Base-by-base conservation (phyloP, 163 green algal species). In the Chlamydomonas reinhardtii region DNA sequence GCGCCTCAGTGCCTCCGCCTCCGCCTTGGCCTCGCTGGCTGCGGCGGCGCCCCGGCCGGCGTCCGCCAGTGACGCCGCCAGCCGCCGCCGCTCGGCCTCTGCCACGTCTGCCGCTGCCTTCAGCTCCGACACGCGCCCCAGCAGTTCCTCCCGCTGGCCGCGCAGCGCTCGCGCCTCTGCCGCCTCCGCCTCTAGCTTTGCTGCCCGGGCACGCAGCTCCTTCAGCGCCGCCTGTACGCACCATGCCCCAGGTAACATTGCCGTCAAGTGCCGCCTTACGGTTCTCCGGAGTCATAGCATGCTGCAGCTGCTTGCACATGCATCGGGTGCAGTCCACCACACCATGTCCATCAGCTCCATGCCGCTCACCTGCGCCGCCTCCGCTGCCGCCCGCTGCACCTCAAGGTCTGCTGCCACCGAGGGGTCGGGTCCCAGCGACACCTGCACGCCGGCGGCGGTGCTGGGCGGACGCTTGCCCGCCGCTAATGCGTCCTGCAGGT, bases 161-260 rank as follows among this genome's bases (percentile, higher is more conserved):
- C 52, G 71, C 20, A 24, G n/a, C 16, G 77, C 65, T 9, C 48
- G 48, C 48, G 48, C 48, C 65, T 54, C 77, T 32, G 77, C 77
- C 43, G 65, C 77, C 65, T 68, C 77, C 8, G 77, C 32, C 34
- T 76, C 66, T 5, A 84, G 65, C 48, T 69, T 56, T 56, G 48
- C 19, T 17, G 48, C 48, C 48, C 48, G 17, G 11, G 48, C 48
- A 19, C 48, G 48, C 48, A 56, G 9, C 48, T 56, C 48, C 14
- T 56, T 56, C 48, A 56, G 9, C 9, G 48, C 48, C 11, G 48
- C 14, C 48, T 56, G 48, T 1, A 56, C 12, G 14, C 48, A 56
- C 11, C 39, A 48, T 48, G 39, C 39, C 39, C 5, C 39, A n/a
- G n/a, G n/a, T n/a, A n/a, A n/a, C n/a, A n/a, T n/a, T n/a, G n/a